Base-by-base conservation (phyloP, 1,284 basidiomycete genomes). In the Leccinum variabile region DNA sequence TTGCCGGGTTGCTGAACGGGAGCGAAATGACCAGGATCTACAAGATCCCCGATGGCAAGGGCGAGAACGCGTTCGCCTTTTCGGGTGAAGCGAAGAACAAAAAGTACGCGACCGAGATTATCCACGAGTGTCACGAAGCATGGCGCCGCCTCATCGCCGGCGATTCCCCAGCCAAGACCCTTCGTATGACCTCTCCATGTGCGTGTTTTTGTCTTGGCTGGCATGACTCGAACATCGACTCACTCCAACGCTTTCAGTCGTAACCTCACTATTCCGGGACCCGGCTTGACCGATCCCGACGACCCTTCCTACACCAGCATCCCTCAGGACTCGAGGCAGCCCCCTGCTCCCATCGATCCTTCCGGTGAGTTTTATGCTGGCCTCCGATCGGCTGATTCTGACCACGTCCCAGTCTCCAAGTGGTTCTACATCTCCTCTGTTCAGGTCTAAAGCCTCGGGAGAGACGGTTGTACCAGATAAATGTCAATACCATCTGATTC, bases 11-110 rank as follows among this genome's bases (percentile, higher is more conserved):
- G 30, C 57, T 68, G 59, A 35, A 66, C 57, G 56, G 22, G 37
- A 49, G 35, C 14, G 33, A 44, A 16, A 60, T 18, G 44, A 46
- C 3, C 69, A 91, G 93, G 76, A 98, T 98, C 82, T 98, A 98
- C 92, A 98, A 98, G 80, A 93, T 93, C 74, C 90, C 97, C 76
- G 97, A 99, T 77, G 97, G 96, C 74, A 99, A 99, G 90, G 92
- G 94, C 71, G 96, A 98, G 81, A 98, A 98, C 83, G 90, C 93
- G 72, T 99, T 99, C 73, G 97, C 97, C 33, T 99, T 99, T 88
- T 97, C 94, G 61, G 97, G 97, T 63, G 97, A 99, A 82, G 97
- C 97, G 69, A 99, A 99, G 86, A 97, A 97, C 86, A 97, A 96
- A 85, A 96, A 96, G 79, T 99, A 98, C 78, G 97, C 97, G 58